Evolutionary conservation across 2,329 filamentous ascomycete species (phyloP), one percentile per base, ranked within the genome.

Genomic region (Colletotrichum coccodes): DNA sequence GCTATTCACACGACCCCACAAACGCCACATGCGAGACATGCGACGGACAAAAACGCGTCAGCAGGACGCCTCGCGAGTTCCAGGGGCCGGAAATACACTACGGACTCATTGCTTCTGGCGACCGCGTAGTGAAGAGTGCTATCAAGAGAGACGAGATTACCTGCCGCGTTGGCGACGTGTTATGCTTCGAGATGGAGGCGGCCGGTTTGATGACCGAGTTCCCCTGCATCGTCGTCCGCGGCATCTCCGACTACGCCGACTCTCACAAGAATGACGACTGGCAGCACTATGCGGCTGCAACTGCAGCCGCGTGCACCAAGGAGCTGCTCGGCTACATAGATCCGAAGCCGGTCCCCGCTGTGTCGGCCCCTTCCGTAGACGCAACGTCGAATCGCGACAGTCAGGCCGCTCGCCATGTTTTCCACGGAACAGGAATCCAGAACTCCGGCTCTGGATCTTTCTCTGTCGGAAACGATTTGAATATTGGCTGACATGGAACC

Each of bases 231-330:
- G 73, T 79, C 0, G 76, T 82, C 21, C 75, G 78, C 8, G 80
- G 79, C 0, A 78, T 81, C 3, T 82, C 75, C 40, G 76, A 81
- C 54, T 82, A 81, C 59, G 72, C 78, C 6, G 80, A 83, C 57
- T 74, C 72, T 0, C 79, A 82, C 62, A 82, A 82, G 70, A 77
- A 75, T 49, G 76, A 82, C n/a, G 36, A 32, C 1, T 81, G 78
- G 79, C 76, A 80, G 21, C 30, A 38, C 0, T 81, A 79, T 68
- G 79, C 79, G 0, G 79, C 75, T 12, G 73, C 67, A 8, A 74
- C 70, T 21, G 79, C 74, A 8, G 79, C 76, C 6, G 77, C 60
- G n/a, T 63, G 60, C 58, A 50, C 58, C 44, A 60, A 60, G 32
- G 58, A 50, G 44, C 44, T 64, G 6, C 52, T 64, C 23, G 26